Evolutionary conservation across 2,329 filamentous ascomycete species (phyloP), one percentile per base, ranked within the genome.

Genomic region (Sphaerostilbella broomeana): DNA sequence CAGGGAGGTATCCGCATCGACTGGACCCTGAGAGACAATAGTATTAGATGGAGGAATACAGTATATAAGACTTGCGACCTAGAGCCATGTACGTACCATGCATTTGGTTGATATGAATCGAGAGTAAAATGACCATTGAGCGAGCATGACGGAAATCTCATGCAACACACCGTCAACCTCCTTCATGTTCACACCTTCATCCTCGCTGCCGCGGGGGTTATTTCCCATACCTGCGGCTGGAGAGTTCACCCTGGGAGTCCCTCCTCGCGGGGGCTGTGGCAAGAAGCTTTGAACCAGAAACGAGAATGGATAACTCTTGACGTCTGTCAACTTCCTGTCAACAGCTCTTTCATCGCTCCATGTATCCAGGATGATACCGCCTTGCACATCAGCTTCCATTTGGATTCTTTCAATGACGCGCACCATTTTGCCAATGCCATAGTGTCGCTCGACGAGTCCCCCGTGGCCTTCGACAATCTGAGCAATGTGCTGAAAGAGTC

Each of bases 231-330:
- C 77, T 24, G 73, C 60, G 1, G 85, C 85, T 1, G 90, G 90
- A 2, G 89, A 94, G 47, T 74, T 81, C 25, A 86, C 77, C 30
- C 86, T 76, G 3, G 82, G 75, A 2, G 80, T 80, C 2, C 77
- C 77, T 9, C 64, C 60, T 5, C 76, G 69, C 45, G 81, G 81
- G 42, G 86, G 82, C 20, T 75, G 70, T 0, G 86, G 79, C 32
- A 95, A 60, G 58, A 95, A 95, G 64, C 89, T 95, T 62, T 95
- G 89, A 0, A 97, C 89, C 30, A 98, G 68, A 57, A 98, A 98
- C 0, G 89, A 95, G 60, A 95, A 98, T 1, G 92, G 89, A 57
- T 98, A 98, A 40, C 89, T 95, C 65, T 94, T 97, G 61, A 95
- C 86, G 55, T 98, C 92, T 3, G 86, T 97, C 45, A 98, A 69